phyloP scores from a whole-genome alignment of 805 yeast genomes.

The Dipodascus geniculatus region DNA sequence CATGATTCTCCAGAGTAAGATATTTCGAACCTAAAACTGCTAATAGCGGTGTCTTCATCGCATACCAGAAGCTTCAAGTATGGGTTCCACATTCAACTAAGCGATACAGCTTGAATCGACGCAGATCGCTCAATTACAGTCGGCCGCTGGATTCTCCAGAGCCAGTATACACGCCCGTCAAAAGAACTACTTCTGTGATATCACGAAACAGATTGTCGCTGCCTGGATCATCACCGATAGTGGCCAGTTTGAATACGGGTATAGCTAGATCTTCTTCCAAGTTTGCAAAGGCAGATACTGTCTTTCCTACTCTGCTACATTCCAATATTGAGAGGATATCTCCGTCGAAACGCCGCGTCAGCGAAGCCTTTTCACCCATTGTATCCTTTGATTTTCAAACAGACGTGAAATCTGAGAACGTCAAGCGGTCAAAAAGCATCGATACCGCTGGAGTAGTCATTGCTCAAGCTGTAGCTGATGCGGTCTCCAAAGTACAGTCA shows the following conservation, averaged over 20 bases:
- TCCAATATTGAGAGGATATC: not conserved
- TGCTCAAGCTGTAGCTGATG: not conserved
- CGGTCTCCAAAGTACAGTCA: not conserved
- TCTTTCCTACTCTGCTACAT: not conserved
- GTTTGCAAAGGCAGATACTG: not conserved
- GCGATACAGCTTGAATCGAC: not conserved
- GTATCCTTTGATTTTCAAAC: not conserved
- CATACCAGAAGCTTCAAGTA: not conserved
- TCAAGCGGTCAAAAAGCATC: not conserved
- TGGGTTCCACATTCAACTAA: not conserved
- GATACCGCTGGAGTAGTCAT: not conserved
- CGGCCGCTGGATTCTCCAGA: not conserved
- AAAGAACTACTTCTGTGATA: not conserved
- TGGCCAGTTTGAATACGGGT: not conserved
- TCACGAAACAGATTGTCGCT: not conserved
- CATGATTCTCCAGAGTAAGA: not conserved
- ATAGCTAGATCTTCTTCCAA: not conserved
- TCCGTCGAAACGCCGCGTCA: not conserved
- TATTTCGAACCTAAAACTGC: not conserved
- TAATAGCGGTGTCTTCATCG: not conserved
- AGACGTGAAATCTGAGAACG: not conserved
- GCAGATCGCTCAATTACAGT: not conserved
- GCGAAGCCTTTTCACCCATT: not conserved
- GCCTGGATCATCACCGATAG: not conserved
- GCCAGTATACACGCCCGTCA: not conserved